Evolutionary conservation across 192 early-diverging fungal species (phyloP), one percentile per base, ranked within the genome.

Genomic region (Podila epicladia): DNA sequence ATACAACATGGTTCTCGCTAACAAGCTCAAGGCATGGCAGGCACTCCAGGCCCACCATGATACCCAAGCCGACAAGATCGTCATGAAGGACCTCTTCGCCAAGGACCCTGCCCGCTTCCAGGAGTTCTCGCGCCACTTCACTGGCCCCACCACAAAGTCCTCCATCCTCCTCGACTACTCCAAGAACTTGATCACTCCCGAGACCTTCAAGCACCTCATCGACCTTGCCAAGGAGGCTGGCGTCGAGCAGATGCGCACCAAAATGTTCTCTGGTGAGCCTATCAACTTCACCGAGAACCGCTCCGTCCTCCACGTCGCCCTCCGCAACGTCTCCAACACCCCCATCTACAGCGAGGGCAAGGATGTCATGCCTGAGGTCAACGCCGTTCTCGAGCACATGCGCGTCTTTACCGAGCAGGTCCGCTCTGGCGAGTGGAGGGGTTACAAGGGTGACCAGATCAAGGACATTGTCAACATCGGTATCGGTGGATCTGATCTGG

Each of bases 261-360:
- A 92, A 85, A 98, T 98, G 97, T 98, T 98, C 71, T 77, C 82
- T n/a, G 98, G 98, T 50, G 95, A 95, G 68, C 90, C 91, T 74
- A 98, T 99, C 86, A 99, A 99, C 88, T 95, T 96, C 69, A 99
- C 98, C 38, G 96, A 98, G 86, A 89, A 95, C 75, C 94, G 98
- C 37, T 93, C 98, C 9, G 98, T 99, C 57, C 90, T 99, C 35
- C 98, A 99, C 75, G 89, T 98, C 31, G 98, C 98, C 4, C 89
- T 99, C 41, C 91, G 98, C 69, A 98, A 99, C 82, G 82, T 92
- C 50, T 88, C 92, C 72, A 93, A 94, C 86, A 85, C 77, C 31
- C 94, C 97, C 22, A 97, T 99, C 83, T 78, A 89, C 38, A 95
- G 94, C 61, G 88, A 93, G 67, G 97, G 97, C 66, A 85, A 93